Evolutionary conservation across 768 basidiomycete species (phyloP).

Genomic region (Rhizopogon roseolus): DNA sequence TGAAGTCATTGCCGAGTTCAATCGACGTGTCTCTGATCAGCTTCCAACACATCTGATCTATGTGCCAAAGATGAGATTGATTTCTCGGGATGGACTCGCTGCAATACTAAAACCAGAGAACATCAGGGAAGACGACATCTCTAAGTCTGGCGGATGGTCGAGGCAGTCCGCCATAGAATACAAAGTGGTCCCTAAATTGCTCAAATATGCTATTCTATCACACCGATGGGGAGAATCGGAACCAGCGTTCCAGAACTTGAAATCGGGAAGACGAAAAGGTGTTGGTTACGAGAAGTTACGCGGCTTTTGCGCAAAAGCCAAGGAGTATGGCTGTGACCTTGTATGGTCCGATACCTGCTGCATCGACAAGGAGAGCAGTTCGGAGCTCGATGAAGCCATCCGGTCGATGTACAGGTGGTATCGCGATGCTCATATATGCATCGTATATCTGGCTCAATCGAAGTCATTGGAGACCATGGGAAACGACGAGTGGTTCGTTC

Average conservation of each 20-base stretch:
- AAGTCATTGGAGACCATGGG: background rate
- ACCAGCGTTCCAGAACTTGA: background rate
- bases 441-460: no score
- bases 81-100: background rate
- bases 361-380: no score
- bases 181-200: background rate
- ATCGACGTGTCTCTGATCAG: constrained; percentile 4
- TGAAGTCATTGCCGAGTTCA: background rate
- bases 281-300: background rate
- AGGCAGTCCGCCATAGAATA: background rate
- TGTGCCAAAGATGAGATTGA: background rate
- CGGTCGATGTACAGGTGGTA: no score
- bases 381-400: no score
- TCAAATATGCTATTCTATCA: constrained; percentile 8
- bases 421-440: no score
- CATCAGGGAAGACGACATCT: background rate
- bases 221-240: constrained; percentile 6
- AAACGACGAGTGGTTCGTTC: constrained; percentile 8
- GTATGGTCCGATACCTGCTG: no score
- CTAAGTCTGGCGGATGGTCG: background rate
- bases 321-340: background rate
- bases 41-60: constrained; percentile 1
- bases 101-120: constrained; percentile 1
- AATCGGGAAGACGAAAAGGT: background rate
- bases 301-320: background rate